Conservation (phyloP, 768 basidiomycete species). For the Chiua virens region DNA sequence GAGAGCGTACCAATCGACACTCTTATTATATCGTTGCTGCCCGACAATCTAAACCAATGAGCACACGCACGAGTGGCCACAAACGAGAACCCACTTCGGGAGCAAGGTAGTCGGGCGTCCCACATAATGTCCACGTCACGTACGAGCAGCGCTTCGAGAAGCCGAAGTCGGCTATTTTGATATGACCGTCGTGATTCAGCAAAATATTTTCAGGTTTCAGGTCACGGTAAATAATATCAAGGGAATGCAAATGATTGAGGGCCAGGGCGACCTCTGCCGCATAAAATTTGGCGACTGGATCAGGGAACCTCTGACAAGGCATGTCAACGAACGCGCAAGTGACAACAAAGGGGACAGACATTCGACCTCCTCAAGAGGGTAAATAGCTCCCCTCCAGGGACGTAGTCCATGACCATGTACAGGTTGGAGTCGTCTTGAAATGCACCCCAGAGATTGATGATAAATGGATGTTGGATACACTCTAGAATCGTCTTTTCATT, state of each 20-base stretch:
- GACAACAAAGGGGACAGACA: slow-evolving; percentile 45
- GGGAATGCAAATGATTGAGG: slow-evolving; percentile 81
- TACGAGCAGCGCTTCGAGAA: slow-evolving; percentile 89
- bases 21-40: slow-evolving; percentile 89
- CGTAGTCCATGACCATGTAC: slow-evolving; percentile 98
- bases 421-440: slow-evolving; percentile 92
- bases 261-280: slow-evolving; percentile 94
- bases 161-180: slow-evolving; percentile 96
- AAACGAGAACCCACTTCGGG: slow-evolving; percentile 67
- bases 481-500: slow-evolving; percentile 89
- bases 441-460: slow-evolving; percentile 94
- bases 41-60: slow-evolving; percentile 58
- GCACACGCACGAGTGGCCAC: slow-evolving; percentile 13
- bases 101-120: slow-evolving; percentile 95
- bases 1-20: slow-evolving; percentile 98
- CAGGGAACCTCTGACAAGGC: slow-evolving; percentile 75
- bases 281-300: slow-evolving; percentile 98
- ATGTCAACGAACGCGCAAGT: slow-evolving; percentile 8
- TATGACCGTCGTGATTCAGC: slow-evolving; percentile 91
- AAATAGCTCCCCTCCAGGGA: slow-evolving; percentile 95
- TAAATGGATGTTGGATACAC: slow-evolving; percentile 86
- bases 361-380: slow-evolving; percentile 89
- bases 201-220: slow-evolving; percentile 97
- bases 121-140: slow-evolving; percentile 94
- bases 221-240: slow-evolving; percentile 94